Evolutionary conservation across 441 rosid species (phyloP), one percentile per base, ranked within the genome.

Genomic region (Manihot esculenta): DNA sequence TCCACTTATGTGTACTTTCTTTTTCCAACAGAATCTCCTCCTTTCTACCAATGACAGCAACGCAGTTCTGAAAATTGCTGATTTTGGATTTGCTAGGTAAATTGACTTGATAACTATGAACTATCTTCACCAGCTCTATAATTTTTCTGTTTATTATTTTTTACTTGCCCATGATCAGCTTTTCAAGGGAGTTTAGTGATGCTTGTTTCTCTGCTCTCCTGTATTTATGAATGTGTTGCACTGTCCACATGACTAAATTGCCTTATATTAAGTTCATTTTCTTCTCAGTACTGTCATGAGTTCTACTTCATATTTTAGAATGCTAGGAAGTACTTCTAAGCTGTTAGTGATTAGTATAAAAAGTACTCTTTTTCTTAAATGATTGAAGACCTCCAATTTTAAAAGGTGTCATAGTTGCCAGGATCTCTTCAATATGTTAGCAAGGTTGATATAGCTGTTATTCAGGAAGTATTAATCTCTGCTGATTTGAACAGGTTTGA

Each of bases 81-180:
- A 95, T 81, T 95, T 95, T 84, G 99, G 99, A 80, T 95, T 95
- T 84, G 99, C 99, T 58, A 91, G 99, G 99, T 93, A 86, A 64
- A 50, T 72, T 23, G 56, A 49, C 9, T 17, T 48, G 9, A 26
- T 66, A 18, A 64, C n/a, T n/a, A n/a, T n/a, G n/a, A n/a, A 56
- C 47, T 53, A 60, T 71, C 38, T 13, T 58, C 21, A 13, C 12
- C 35, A 62, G 15, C 11, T 62, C 23, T 21, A 17, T 8, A 56
- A 9, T 54, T 55, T 50, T 20, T 18, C 2, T 38, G 23, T 45
- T 26, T 45, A 26, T 20, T 15, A 2, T 10, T 35, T 23, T 24
- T 21, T 59, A 8, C 4, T 44, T 59, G 47, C 30, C 60, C 17
- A 23, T 24, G 55, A 35, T 56, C 13, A 45, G 5, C 7, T 20